Conservation (phyloP, 2,329 filamentous ascomycete species). For the Trichophyton equinum region DNA sequence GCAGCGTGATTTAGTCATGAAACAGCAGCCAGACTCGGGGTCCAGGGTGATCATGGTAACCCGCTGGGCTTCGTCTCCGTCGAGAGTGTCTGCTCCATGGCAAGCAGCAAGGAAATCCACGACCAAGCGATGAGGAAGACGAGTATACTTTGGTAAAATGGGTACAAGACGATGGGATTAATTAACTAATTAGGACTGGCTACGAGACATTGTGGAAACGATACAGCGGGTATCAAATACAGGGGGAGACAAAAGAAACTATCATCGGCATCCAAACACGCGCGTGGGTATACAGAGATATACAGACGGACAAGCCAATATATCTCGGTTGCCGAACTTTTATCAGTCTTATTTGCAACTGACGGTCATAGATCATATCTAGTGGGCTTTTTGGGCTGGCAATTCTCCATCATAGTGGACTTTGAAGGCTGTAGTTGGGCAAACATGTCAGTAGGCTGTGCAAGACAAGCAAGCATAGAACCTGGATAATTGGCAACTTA, state of each 20-base stretch:
- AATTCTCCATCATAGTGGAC: constrained; percentile 33
- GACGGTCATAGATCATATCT: background rate
- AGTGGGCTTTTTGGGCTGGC: constrained; percentile 10
- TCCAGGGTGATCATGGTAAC: background rate
- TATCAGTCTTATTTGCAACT: background rate
- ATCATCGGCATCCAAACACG: background rate
- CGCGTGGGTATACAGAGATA: background rate
- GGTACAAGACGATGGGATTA: background rate
- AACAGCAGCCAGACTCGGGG: background rate
- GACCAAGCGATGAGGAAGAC: background rate
- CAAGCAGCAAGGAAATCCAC: background rate
- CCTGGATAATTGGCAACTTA: constrained; percentile 20
- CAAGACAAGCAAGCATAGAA: background rate
- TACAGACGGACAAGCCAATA: background rate
- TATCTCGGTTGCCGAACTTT: background rate
- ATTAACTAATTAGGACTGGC: background rate
- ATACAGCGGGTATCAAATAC: constrained; percentile 1
- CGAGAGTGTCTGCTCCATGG: background rate
- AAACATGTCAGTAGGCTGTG: constrained; percentile 11
- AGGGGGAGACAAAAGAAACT: background rate
- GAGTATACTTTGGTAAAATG: no score
- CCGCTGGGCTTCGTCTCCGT: no score
- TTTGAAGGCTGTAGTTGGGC: constrained; percentile 27
- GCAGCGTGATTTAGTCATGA: background rate
- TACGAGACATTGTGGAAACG: background rate